A percentile compares a stretch with the other conserved stretches of the same genome.
These are phyloP conservation scores for Fusarium continuum DNA, from an alignment of 2,329 filamentous ascomycete species.

Conservation along the genomic window DNA sequence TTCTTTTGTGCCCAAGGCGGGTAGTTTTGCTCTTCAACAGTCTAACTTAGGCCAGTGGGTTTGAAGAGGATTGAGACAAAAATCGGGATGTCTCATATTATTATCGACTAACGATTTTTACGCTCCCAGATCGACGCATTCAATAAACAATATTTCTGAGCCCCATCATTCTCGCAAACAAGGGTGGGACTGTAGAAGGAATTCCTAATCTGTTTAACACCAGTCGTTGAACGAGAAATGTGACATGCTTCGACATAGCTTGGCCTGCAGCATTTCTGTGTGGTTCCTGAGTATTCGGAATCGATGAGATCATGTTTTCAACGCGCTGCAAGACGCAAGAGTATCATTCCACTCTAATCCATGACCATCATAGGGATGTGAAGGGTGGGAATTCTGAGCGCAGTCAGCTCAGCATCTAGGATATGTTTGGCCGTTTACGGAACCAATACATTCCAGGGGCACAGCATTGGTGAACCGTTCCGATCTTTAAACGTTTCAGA, in stretches of 20 bases:
- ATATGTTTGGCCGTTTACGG: background rate
- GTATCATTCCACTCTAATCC: background rate
- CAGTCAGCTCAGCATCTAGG: background rate
- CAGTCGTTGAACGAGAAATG: no score
- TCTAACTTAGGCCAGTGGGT: background rate
- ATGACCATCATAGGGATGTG: background rate
- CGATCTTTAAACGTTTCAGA: background rate
- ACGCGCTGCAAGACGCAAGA: background rate
- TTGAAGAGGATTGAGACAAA: background rate
- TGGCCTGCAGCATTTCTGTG: no score
- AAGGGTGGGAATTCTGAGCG: background rate
- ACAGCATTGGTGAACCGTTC: background rate
- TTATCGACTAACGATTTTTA: background rate
- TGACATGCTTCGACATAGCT: no score
- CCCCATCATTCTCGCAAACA: no score
- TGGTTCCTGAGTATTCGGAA: background rate
- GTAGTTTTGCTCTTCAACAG: background rate
- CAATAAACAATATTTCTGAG: background rate
- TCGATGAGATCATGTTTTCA: background rate
- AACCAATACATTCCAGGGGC: background rate
- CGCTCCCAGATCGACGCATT: background rate
- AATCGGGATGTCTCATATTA: slow-evolving; percentile 14
- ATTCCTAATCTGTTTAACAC: no score
- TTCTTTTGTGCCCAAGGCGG: background rate
- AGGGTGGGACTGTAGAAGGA: background rate